Evolutionary conservation across 2,329 filamentous ascomycete genomes (phyloP), one percentile per base, ranked within the genome.

Genomic region (Basipetospora sp.): DNA sequence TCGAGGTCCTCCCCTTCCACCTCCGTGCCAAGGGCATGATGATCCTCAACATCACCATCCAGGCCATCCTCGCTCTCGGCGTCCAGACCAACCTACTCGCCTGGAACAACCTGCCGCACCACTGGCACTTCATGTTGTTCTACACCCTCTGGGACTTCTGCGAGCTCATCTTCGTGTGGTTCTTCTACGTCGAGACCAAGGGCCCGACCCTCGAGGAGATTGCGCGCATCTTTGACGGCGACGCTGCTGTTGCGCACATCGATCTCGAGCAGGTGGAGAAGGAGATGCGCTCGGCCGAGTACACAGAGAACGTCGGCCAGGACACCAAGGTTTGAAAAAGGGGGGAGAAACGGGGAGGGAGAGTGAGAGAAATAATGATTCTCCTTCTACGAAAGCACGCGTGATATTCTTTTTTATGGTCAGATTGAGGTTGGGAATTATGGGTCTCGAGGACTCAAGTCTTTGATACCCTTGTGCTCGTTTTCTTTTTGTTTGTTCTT

Each of bases 191-290:
- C 40, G 78, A 84, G 59, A 83, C 78, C 14, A 74, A 72, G 48
- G 77, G 77, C 3, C 74, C 75, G 1, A 81, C 77, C 2, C 71
- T 83, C 1, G 78, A 82, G 52, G 75, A 80, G 51, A 68, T 80
- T 43, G 72, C 77, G 33, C 69, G 71, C 48, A 79, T 82, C 52
- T 82, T 83, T 48, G 77, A 82, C 47, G 78, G 75, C 28, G 68
- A 74, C 19, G 67, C 74, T 15, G 60, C 69, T 25, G 64, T 71
- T 10, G 67, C 63, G 5, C 62, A 69, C 44, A 61, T 75, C 42
- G 64, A 72, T 49, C 54, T 74, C 31, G 56, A 63, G 19, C 63
- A 71, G 50, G 62, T 73, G 31, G 65, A 71, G 46, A 72, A 73
- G 55, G 69, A 73, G 47, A 58, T 66, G 26, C 50, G 57, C 25